These are phyloP conservation scores for Lachnellula occidentalis DNA, from an alignment of 2,329 filamentous ascomycete genomes.

Conservation along the genomic window DNA sequence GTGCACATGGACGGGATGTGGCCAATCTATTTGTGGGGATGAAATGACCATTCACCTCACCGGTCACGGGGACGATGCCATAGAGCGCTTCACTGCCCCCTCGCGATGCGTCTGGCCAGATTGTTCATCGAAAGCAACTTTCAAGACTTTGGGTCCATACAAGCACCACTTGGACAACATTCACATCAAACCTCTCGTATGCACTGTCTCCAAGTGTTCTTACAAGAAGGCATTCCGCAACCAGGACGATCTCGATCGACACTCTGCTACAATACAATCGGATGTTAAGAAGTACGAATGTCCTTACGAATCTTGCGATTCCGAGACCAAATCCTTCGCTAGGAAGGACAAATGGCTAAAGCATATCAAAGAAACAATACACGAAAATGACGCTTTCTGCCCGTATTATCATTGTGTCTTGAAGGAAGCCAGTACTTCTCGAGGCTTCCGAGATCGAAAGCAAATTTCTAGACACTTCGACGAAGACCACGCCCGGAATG, in stretches of 20 bases:
- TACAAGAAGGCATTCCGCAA: slow-evolving; percentile 7
- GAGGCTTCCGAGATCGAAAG: slow-evolving; percentile 1
- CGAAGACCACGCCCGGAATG: not conserved
- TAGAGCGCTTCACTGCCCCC: not conserved
- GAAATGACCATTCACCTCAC: not conserved
- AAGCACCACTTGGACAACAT: slow-evolving; percentile 3
- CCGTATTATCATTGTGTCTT: slow-evolving; percentile 4
- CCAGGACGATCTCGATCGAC: slow-evolving; percentile 1
- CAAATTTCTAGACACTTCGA: slow-evolving; percentile 5
- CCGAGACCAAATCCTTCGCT: slow-evolving; percentile 2
- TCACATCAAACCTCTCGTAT: slow-evolving; percentile 2
- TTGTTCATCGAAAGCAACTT: slow-evolving; percentile 2
- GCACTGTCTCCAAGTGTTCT: not conserved
- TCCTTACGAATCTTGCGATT: slow-evolving; percentile 5
- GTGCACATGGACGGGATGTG: slow-evolving; percentile 4
- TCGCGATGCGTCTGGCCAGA: slow-evolving; percentile 1
- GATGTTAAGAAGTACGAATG: not conserved
- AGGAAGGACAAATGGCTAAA: slow-evolving; percentile 12
- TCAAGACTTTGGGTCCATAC: not conserved
- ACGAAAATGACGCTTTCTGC: slow-evolving; percentile 11
- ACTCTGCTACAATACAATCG: slow-evolving; percentile 1
- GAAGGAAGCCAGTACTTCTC: too few species aligned
- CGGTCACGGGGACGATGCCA: not conserved
- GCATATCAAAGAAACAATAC: slow-evolving; percentile 10
- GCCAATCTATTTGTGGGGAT: not conserved